Evolutionary conservation across 2,329 filamentous ascomycete genomes (phyloP).

Genomic region (Colletotrichum sp.): DNA sequence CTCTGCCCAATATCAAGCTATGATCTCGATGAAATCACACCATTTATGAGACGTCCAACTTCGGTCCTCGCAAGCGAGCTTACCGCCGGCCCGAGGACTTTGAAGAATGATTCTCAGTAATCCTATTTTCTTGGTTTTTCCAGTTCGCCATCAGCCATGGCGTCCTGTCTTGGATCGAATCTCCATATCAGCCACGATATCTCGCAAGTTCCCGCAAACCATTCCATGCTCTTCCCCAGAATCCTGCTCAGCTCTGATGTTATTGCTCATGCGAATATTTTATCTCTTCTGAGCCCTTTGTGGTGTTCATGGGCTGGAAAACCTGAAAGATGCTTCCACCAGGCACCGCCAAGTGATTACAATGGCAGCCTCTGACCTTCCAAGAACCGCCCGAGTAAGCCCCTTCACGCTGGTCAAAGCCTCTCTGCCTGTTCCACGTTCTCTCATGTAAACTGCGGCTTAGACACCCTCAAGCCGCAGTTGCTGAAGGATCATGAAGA

Average conservation of each 20-base stretch:
- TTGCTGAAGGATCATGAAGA: not conserved
- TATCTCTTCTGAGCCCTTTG: not conserved
- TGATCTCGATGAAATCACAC: not conserved
- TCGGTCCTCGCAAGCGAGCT: not conserved
- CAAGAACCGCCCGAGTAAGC: not conserved
- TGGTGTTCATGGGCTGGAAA: not conserved
- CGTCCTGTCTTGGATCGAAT: not conserved
- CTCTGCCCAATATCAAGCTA: not conserved
- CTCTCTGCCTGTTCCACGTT: not conserved
- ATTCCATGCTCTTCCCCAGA: not conserved
- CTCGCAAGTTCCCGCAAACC: not conserved
- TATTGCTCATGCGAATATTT: not conserved
- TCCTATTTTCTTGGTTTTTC: conserved; percentile 6
- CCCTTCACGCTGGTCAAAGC: conserved; percentile 13
- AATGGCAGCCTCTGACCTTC: not conserved
- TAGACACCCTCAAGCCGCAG: not conserved
- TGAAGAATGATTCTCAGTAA: conserved; percentile 2
- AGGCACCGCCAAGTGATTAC: not conserved
- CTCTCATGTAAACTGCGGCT: not conserved
- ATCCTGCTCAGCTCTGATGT: not conserved
- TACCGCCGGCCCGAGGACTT: not conserved
- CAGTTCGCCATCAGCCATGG: not conserved
- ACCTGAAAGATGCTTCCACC: not conserved
- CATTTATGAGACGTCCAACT: not conserved
- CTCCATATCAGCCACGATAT: not conserved